Conservation (phyloP, 345 rosid genomes). For the Ailanthus altissimus region DNA sequence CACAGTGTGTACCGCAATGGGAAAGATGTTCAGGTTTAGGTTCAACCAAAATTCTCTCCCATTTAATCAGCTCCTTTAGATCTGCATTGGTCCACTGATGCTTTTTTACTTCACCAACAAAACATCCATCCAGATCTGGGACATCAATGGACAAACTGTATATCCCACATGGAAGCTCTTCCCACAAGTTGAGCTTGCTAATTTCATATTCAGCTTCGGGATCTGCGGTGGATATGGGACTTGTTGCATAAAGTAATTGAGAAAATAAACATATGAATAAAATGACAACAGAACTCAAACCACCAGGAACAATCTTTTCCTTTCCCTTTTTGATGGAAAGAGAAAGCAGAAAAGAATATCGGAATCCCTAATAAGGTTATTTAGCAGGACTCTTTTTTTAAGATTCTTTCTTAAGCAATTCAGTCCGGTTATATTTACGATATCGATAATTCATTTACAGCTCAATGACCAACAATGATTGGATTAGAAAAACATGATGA, state of each 20-base stretch:
- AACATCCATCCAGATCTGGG: slow-evolving; percentile 31
- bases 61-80: slow-evolving; percentile 61
- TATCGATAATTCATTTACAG: not conserved
- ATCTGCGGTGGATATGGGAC: slow-evolving; percentile 35
- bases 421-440: not conserved
- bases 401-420: not conserved
- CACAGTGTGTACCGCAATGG: slow-evolving; percentile 12
- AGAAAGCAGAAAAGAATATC: too few species aligned
- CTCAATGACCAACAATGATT: not conserved
- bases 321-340: too few species aligned
- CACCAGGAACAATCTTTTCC: not conserved
- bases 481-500: not conserved
- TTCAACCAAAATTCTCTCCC: slow-evolving; percentile 64
- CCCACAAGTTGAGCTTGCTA: slow-evolving; percentile 54
- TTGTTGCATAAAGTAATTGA: not conserved
- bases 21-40: slow-evolving; percentile 47
- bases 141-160: slow-evolving; percentile 55
- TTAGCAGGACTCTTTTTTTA: not conserved
- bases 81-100: slow-evolving; percentile 62
- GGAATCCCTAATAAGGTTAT: not conserved
- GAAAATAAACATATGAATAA: not conserved
- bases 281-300: not conserved
- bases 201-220: slow-evolving; percentile 47
- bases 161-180: slow-evolving; percentile 89
- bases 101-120: slow-evolving; percentile 53